Evolutionary conservation across 768 basidiomycete genomes (phyloP).

Genomic region (Lactarius psammicola): DNA sequence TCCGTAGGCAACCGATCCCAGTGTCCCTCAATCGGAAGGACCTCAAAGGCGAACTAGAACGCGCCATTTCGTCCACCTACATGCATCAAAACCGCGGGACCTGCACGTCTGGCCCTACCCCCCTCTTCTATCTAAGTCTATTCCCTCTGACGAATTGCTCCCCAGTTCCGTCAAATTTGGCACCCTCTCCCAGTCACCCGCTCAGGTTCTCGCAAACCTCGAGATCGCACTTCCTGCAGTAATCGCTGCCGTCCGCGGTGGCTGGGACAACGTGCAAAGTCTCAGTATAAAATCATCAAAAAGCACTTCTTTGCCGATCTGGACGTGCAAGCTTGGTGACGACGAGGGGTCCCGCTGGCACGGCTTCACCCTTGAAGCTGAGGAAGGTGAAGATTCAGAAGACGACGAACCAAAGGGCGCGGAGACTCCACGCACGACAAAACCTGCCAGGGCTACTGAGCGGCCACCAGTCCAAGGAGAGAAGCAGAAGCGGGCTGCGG

Average conservation of each 20-base stretch:
- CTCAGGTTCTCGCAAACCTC: conserved; percentile 78
- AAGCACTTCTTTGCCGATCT: conserved; percentile 86
- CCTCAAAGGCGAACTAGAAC: conserved; percentile 88
- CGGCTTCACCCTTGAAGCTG: conserved; percentile 39
- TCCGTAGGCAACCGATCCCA: conserved; percentile 84
- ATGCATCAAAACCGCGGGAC: conserved; percentile 95
- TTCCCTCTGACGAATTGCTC: background rate
- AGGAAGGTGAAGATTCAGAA: background rate
- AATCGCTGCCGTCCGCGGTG: conserved; percentile 64
- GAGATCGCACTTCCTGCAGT: conserved; percentile 74
- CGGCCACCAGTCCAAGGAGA: conserved; percentile 17
- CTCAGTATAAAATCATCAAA: conserved; percentile 88
- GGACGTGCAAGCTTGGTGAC: conserved; percentile 72
- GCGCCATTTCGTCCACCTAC: conserved; percentile 90
- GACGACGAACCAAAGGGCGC: background rate
- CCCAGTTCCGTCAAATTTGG: conserved; percentile 82
- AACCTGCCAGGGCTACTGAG: conserved; percentile 12
- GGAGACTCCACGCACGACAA: background rate
- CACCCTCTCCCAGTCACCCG: conserved; percentile 64
- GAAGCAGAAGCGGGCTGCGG: conserved; percentile 43
- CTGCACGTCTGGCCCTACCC: conserved; percentile 66
- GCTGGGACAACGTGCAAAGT: conserved; percentile 90
- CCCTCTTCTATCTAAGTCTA: conserved; percentile 2
- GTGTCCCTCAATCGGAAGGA: conserved; percentile 87
- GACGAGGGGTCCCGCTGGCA: conserved; percentile 60